phyloP scores from a whole-genome alignment of 352 stramenopile genomes.

The Blastocystis hominis region DNA sequence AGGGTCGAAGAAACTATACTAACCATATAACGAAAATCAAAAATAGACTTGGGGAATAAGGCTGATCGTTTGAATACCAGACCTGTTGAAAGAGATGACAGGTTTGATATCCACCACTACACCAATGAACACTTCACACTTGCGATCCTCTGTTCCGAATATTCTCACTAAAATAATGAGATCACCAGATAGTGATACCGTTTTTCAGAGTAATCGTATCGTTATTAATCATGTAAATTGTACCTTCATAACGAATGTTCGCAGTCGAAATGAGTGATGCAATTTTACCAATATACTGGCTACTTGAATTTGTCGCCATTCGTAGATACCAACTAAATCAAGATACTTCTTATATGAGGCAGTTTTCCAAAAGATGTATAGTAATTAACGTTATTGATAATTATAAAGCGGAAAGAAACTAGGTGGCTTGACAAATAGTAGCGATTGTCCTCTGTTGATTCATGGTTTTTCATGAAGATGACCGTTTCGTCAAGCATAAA shows the following conservation, averaged over 20 bases:
- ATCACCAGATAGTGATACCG: neutral
- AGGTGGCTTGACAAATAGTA: too few relatives aligned
- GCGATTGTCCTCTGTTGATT: too few relatives aligned
- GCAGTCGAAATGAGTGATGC: constrained; percentile 24
- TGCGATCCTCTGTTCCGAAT: constrained; percentile 49
- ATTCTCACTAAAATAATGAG: constrained; percentile 19
- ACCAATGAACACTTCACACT: constrained; percentile 53
- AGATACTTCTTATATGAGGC: neutral
- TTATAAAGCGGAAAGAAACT: neutral
- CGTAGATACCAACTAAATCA: neutral
- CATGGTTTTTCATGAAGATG: too few relatives aligned
- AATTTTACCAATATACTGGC: constrained; percentile 41
- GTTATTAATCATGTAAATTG: constrained; percentile 49
- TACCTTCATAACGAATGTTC: constrained; percentile 51
- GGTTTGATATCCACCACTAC: constrained; percentile 23
- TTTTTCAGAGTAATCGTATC: constrained; percentile 54
- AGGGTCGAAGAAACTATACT: constrained; percentile 46
- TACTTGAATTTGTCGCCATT: neutral
- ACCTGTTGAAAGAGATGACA: constrained; percentile 42
- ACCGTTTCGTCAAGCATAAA: too few relatives aligned
- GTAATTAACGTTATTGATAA: neutral
- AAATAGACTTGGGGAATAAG: constrained; percentile 13
- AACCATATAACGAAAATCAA: neutral
- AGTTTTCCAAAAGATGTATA: neutral
- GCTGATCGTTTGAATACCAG: constrained; percentile 17